A percentile compares a stretch with the other conserved stretches of the same genome.
Evolutionary conservation across 345 rosid genomes (phyloP).

Genomic region (Eucalyptus curtisii): DNA sequence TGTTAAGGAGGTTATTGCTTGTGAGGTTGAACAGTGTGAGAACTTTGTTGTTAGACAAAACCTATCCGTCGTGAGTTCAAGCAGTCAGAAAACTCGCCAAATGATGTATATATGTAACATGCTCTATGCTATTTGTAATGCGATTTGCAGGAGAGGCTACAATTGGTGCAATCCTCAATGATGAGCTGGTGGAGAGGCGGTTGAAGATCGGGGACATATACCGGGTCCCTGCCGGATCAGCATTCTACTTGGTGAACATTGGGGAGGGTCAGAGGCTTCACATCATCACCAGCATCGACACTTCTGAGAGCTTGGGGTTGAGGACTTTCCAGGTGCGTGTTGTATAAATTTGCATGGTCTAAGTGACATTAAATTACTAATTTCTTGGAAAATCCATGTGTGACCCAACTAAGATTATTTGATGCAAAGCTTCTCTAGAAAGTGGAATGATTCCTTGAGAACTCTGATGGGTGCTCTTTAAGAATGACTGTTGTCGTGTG

Average conservation of each 20-base stretch:
- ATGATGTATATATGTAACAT: background rate
- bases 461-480: background rate
- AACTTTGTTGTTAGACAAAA: background rate
- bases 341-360: background rate
- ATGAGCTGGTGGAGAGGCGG: conserved; percentile 39
- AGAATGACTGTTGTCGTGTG: background rate
- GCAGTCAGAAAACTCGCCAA: background rate
- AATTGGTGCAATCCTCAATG: conserved; percentile 49
- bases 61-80: background rate
- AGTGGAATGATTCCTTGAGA: background rate
- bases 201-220: conserved; percentile 57
- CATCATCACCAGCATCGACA: conserved; percentile 61
- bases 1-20: background rate
- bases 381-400: background rate
- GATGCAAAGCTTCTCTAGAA: background rate
- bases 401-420: background rate
- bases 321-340: conserved; percentile 49
- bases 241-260: conserved; percentile 65
- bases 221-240: conserved; percentile 61
- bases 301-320: conserved; percentile 54
- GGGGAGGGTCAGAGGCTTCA: conserved; percentile 70
- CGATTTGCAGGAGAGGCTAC: conserved; percentile 65
- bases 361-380: background rate
- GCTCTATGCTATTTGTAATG: background rate
- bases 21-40: background rate